These are phyloP conservation scores for Magnusiomyces fungicola DNA, from an alignment of 1,139 yeast species.

Conservation along the genomic window DNA sequence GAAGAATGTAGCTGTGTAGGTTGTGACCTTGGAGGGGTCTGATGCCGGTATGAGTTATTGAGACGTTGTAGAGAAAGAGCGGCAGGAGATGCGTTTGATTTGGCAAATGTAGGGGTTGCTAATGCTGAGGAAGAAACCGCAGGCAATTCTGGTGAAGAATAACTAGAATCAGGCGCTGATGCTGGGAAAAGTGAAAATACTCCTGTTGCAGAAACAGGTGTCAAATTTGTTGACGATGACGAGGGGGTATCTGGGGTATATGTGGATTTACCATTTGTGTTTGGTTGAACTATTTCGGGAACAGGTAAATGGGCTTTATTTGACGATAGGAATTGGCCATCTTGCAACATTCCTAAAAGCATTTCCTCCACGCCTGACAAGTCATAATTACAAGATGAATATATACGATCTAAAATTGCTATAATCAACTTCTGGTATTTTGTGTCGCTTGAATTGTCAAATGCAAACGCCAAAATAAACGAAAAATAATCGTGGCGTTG, in stretches of 20 bases:
- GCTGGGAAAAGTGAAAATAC: background rate
- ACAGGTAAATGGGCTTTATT: background rate
- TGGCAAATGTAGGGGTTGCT: constrained; percentile 4
- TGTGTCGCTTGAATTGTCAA: constrained; percentile 22
- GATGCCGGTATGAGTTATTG: constrained; percentile 5
- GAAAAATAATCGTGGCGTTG: constrained; percentile 30
- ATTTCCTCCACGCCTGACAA: constrained; percentile 22
- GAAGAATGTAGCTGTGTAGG: constrained; percentile 7
- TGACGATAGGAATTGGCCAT: constrained; percentile 23
- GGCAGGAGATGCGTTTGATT: constrained; percentile 6
- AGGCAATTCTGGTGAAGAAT: constrained; percentile 22
- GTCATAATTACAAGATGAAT: constrained; percentile 20
- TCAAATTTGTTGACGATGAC: constrained; percentile 7
- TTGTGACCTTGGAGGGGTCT: background rate
- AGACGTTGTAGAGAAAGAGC: constrained; percentile 13
- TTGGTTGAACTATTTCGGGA: constrained; percentile 3
- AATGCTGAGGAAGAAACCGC: constrained; percentile 18
- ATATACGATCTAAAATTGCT: constrained; percentile 19
- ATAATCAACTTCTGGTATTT: constrained; percentile 21
- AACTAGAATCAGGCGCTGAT: constrained; percentile 18
- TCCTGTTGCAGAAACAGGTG: constrained; percentile 7
- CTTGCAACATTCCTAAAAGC: constrained; percentile 22
- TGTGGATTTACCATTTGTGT: background rate
- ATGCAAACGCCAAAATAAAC: constrained; percentile 22
- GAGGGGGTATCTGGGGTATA: constrained; percentile 9